Evolutionary conservation across 805 yeast species (phyloP).

Genomic region (Metschnikowia henanensis): DNA sequence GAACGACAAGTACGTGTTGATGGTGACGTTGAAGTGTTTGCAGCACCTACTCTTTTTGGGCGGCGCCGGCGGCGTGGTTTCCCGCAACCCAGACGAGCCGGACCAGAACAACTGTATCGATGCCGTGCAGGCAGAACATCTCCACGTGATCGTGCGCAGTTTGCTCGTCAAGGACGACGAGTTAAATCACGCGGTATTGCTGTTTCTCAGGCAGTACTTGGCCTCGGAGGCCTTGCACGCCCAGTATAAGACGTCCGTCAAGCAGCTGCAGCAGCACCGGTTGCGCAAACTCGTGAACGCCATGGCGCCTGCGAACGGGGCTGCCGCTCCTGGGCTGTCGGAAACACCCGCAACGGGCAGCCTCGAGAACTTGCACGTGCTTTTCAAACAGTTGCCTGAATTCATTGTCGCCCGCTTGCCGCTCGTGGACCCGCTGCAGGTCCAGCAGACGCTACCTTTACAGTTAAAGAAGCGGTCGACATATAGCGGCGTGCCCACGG

Average conservation of each 20-base stretch:
- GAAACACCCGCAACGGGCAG: no score
- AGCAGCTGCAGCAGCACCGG: constrained; percentile 34
- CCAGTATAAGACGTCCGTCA: constrained; percentile 24
- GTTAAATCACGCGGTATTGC: constrained; percentile 69
- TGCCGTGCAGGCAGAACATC: constrained; percentile 32
- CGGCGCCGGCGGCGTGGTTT: constrained; percentile 18
- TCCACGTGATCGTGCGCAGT: constrained; percentile 57
- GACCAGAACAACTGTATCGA: constrained; percentile 45
- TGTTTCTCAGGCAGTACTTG: constrained; percentile 78
- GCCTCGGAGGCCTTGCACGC: constrained; percentile 54
- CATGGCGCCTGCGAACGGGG: no score
- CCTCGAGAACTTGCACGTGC: constrained; percentile 43
- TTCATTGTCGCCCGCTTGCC: constrained; percentile 43
- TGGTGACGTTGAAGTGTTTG: constrained; percentile 71
- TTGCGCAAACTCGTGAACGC: constrained; percentile 54
- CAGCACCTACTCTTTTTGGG: constrained; percentile 66
- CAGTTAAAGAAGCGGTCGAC: constrained; percentile 53
- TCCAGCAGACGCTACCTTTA: constrained; percentile 23
- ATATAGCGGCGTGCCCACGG: constrained; percentile 51
- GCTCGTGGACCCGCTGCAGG: constrained; percentile 31
- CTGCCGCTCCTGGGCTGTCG: no score
- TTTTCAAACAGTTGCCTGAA: constrained; percentile 62
- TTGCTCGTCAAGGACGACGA: constrained; percentile 72
- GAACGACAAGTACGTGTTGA: constrained; percentile 67
- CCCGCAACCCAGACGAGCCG: constrained; percentile 11